Percentiles rank a stretch among this genome's conserved stretches.
These are phyloP conservation scores for Bruguiera hainesii DNA, from an alignment of 441 rosid genomes.

Conservation along the genomic window DNA sequence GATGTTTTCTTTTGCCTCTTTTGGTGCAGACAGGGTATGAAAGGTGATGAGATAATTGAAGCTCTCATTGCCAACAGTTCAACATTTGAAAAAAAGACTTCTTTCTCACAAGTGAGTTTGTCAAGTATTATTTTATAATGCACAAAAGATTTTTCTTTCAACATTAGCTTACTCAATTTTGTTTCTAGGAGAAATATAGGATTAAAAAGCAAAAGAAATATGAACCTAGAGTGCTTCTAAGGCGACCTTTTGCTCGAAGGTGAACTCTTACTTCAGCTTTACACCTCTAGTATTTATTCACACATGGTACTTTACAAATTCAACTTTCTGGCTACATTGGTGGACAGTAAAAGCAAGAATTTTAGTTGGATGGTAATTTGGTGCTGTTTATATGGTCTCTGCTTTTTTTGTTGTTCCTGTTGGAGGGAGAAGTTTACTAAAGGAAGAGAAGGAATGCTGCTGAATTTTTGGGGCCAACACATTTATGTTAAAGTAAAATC, in stretches of 20 bases:
- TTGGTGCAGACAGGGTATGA: conserved; percentile 73
- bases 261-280: conserved; percentile 7
- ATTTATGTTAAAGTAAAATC: no score
- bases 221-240: conserved; percentile 75
- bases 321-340: no score
- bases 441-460: no score
- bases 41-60: conserved; percentile 77
- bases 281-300: not conserved
- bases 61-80: conserved; percentile 90
- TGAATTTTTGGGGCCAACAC: no score
- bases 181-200: conserved; percentile 75
- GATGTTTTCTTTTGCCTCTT: not conserved
- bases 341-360: no score
- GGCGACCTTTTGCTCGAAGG: conserved; percentile 84
- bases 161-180: conserved; percentile 7
- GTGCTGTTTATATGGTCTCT: no score
- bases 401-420: no score
- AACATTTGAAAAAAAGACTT: conserved; percentile 84
- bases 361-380: no score
- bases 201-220: conserved; percentile 90
- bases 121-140: not conserved
- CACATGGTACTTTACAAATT: not conserved
- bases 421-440: no score
- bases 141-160: not conserved
- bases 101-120: conserved; percentile 67